These are phyloP conservation scores for Aristolochia fimbriata DNA, from an alignment of 164 flowering plant species.

Conservation along the genomic window DNA sequence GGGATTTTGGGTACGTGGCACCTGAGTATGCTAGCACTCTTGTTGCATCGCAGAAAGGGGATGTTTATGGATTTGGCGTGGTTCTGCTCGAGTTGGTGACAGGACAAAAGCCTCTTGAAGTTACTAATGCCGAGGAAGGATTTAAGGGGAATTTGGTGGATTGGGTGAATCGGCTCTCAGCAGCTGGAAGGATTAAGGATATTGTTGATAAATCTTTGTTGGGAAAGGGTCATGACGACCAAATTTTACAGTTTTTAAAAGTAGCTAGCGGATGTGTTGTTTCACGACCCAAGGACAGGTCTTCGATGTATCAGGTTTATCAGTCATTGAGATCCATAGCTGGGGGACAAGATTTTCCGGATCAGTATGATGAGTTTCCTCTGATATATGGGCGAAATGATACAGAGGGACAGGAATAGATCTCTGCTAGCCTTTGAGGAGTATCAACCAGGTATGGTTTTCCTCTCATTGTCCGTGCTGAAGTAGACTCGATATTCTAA, in stretches of 20 bases:
- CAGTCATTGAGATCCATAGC: constrained; percentile 40
- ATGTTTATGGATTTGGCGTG: constrained; percentile 62
- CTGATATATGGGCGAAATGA: constrained; percentile 33
- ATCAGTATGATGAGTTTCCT: constrained; percentile 53
- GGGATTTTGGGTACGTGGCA: constrained; percentile 61
- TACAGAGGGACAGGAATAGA: constrained; percentile 2
- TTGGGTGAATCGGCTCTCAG: constrained; percentile 37
- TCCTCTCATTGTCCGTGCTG: no score
- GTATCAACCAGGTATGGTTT: no score
- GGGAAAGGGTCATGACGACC: constrained; percentile 49
- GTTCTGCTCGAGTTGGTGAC: constrained; percentile 59
- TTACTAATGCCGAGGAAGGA: constrained; percentile 31
- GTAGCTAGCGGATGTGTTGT: constrained; percentile 49
- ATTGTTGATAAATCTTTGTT: constrained; percentile 32
- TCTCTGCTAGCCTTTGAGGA: no score
- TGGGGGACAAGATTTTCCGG: constrained; percentile 31
- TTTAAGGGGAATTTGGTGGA: constrained; percentile 55
- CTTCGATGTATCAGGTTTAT: constrained; percentile 46
- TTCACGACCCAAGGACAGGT: constrained; percentile 57
- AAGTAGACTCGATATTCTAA: no score
- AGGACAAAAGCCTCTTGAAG: constrained; percentile 51
- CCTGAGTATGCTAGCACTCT: constrained; percentile 57
- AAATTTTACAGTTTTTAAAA: constrained; percentile 37
- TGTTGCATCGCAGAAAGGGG: constrained; percentile 53
- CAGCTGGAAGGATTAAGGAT: constrained; percentile 33